Base-by-base conservation (phyloP, 352 stramenopile species). In the Pythium phragmitis region DNA sequence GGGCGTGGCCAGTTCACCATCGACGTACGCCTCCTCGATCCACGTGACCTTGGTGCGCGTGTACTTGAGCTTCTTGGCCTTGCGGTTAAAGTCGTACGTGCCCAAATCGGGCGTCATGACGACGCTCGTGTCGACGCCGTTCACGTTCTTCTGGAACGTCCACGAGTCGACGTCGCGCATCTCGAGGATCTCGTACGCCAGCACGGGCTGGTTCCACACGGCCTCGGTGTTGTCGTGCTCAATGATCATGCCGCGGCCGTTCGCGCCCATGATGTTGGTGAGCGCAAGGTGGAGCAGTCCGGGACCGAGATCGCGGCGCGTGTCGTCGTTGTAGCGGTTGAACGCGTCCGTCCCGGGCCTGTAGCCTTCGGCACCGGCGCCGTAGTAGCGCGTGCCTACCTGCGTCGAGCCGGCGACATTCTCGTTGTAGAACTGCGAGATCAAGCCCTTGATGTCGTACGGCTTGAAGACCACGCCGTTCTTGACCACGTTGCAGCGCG, bases 61-160 rank as follows among this genome's bases (percentile, higher is more conserved):
- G 47, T 84, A 73, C 4, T 75, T 58, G 30, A 90, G 77, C 62
- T 75, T 82, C 39, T 73, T 81, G n/a, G 77, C 77, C 16, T 73
- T 68, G 16, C 67, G 67, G 63, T 90, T 90, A 67, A 88, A 90
- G 36, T 79, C 79, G 60, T 90, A 90, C 57, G 30, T 57, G 46
- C 49, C 36, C 14, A 55, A 16, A 19, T 34, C 36, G 7, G 57
- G 57, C 4, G 23, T 23, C 58, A 63, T 56, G 9, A 33, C 19
- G 0, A 63, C 57, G 4, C 53, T 19, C 19, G 30, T 57, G 11
- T 55, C 57, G n/a, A 50, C 57, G 14, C 57, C 57, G 21, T 63
- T 34, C 13, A 49, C 47, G 23, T 49, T 49, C 57, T 56, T 37
- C 57, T 57, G 30, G 13, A 57, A 59, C 48, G 58, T 58, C 57